phyloP scores from a whole-genome alignment of 2,329 filamentous ascomycete species.

The Cladosporium phlei region DNA sequence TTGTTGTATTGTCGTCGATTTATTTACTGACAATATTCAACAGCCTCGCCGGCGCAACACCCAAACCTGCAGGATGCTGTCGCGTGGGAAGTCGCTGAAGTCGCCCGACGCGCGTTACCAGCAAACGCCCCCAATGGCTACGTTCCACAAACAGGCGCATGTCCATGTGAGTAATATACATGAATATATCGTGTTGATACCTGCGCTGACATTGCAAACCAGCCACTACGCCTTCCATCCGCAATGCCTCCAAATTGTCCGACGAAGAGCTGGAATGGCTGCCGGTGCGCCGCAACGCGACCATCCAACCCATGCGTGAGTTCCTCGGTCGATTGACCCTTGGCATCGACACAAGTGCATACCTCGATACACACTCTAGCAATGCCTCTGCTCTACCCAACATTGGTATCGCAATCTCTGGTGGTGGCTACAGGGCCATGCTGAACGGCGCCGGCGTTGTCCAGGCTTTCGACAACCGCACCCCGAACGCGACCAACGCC shows the following conservation, averaged over 20 bases:
- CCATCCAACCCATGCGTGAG: constrained; percentile 67
- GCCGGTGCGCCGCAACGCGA: constrained; percentile 63
- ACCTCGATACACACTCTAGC: constrained; percentile 57
- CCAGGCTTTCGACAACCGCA: constrained; percentile 73
- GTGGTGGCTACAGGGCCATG: constrained; percentile 82
- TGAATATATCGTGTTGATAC: too few species aligned
- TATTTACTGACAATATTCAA: neutral
- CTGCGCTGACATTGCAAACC: too few species aligned
- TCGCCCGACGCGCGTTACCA: constrained; percentile 29
- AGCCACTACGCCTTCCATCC: constrained; percentile 63
- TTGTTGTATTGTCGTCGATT: too few species aligned
- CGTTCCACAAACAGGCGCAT: constrained; percentile 62
- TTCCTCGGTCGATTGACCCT: constrained; percentile 71
- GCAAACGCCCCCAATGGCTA: constrained; percentile 64
- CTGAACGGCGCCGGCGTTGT: constrained; percentile 76
- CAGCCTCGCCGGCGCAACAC: constrained; percentile 10
- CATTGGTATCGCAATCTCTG: constrained; percentile 73
- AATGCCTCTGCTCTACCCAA: constrained; percentile 59
- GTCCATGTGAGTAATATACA: too few species aligned
- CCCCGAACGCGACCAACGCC: constrained; percentile 52
- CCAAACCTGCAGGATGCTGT: constrained; percentile 5
- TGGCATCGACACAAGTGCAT: constrained; percentile 68
- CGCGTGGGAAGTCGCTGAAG: neutral
- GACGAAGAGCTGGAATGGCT: constrained; percentile 71
- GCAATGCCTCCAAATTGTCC: constrained; percentile 59